Evolutionary conservation across 164 flowering plant genomes (phyloP), one percentile per base, ranked within the genome.

Genomic region (Nelumbo lutea): DNA sequence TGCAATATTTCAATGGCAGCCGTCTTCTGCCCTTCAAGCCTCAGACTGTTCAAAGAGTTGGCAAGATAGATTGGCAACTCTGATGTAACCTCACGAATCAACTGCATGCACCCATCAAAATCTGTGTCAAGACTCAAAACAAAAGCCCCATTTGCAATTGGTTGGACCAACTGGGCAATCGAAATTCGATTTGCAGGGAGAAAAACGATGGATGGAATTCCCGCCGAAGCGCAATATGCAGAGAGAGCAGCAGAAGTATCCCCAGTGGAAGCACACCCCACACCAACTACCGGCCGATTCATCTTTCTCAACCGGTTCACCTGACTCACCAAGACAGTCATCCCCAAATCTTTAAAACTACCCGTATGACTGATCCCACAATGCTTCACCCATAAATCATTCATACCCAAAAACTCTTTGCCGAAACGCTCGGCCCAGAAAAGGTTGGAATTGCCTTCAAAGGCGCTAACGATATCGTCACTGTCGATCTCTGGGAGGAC

Each of bases 381-480:
- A 57, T 92, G 89, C 62, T 92, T 92, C 0, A 92, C 97, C 94
- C 97, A 92, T 65, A 92, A 72, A 80, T 90, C 97, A 64, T 79
- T 82, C 97, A 92, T 92, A 55, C 87, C 88, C 42, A 90, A 74
- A 64, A 78, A 83, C 76, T 86, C 84, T 73, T 88, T 92, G 27
- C 97, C 96, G 55, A 67, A 92, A 13, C 92, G 75, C 81, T 91
- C 97, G 7, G 96, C 96, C 96, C 97, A 90, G 75, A 91, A 91
- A 0, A 90, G 83, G 60, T 92, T 92, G 1, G 96, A 86, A 61
- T 92, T 92, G 1, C 97, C 97, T 72, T 90, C 96, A 59, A 90
- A 92, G 1, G 88, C 90, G 42, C 83, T 75, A 3, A 92, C 84
- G 15, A 92, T 88, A 62, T 88, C 88, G 67, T 90, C 95, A 40